Conservation (phyloP, 2,329 filamentous ascomycete species). For the Davidsoniella eucalypti region DNA sequence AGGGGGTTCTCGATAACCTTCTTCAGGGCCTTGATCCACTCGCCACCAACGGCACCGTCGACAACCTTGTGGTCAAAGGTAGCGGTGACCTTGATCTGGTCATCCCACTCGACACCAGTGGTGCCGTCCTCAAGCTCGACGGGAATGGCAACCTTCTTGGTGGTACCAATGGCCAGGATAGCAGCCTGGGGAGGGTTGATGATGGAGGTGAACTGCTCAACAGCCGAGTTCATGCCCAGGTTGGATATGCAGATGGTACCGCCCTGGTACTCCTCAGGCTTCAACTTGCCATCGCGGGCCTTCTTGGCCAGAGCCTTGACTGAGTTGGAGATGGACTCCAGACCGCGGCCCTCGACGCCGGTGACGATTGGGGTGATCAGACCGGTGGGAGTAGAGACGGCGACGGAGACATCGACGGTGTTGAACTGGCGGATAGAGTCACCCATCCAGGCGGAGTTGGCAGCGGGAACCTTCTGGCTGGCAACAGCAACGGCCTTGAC, state of each 20-base stretch:
- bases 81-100: constrained; percentile 86
- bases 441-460: constrained; percentile 90
- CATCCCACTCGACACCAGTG: constrained; percentile 68
- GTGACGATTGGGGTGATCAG: constrained; percentile 97
- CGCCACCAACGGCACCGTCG: constrained; percentile 86
- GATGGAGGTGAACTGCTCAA: constrained; percentile 93
- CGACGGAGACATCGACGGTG: constrained; percentile 86
- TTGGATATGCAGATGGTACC: constrained; percentile 99
- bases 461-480: constrained; percentile 81
- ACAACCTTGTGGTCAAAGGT: constrained; percentile 99
- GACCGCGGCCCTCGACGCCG: constrained; percentile 70
- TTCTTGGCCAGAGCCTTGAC: constrained; percentile 97
- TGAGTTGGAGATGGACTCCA: constrained; percentile 70
- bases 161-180: constrained; percentile 88
- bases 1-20: constrained; percentile 95
- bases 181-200: constrained; percentile 97
- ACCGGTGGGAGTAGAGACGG: constrained; percentile 79
- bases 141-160: constrained; percentile 85
- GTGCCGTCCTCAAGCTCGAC: constrained; percentile 71
- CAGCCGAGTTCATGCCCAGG: constrained; percentile 98
- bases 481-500: constrained; percentile 89
- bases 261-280: constrained; percentile 98
- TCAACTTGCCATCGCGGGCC: constrained; percentile 91
- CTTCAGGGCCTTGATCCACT: constrained; percentile 96
- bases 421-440: constrained; percentile 87